phyloP scores from a whole-genome alignment of 2,329 filamentous ascomycete species.

The Diaporthe vexans region DNA sequence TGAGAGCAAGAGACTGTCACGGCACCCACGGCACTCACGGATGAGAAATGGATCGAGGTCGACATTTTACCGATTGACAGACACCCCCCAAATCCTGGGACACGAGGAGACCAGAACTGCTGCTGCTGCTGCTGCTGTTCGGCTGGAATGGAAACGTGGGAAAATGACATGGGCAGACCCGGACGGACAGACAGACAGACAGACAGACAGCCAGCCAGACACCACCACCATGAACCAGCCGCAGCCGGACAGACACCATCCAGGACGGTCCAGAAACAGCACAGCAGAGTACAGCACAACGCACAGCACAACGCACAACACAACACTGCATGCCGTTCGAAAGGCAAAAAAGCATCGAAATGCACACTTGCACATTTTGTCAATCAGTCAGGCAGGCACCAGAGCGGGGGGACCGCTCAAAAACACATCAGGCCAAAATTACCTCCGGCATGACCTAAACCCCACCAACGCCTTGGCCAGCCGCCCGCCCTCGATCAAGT shows the following conservation, averaged over 20 bases:
- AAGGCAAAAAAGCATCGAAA: conserved; percentile 26
- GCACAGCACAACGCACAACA: too few species aligned
- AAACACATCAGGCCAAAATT: conserved; percentile 14
- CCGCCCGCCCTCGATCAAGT: conserved; percentile 15
- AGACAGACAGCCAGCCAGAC: too few species aligned
- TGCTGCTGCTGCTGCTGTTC: neutral
- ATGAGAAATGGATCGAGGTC: neutral
- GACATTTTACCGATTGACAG: neutral
- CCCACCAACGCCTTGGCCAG: conserved; percentile 27
- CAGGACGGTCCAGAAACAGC: neutral
- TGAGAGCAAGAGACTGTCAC: neutral
- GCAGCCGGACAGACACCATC: neutral
- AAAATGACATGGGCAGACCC: conserved; percentile 10
- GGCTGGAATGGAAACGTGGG: conserved; percentile 13
- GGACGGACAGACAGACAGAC: neutral
- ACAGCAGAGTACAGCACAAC: neutral
- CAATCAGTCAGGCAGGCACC: neutral
- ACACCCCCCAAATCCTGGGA: neutral
- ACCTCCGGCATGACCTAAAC: conserved; percentile 29
- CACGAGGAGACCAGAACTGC: neutral
- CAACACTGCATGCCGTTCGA: neutral
- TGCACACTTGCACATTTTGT: neutral
- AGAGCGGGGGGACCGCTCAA: neutral
- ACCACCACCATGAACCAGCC: too few species aligned
- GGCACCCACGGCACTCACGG: neutral